These are phyloP conservation scores for Bryum argenteum DNA, from an alignment of 225 moss, liverwort and hornwort genomes.

Conservation along the genomic window DNA sequence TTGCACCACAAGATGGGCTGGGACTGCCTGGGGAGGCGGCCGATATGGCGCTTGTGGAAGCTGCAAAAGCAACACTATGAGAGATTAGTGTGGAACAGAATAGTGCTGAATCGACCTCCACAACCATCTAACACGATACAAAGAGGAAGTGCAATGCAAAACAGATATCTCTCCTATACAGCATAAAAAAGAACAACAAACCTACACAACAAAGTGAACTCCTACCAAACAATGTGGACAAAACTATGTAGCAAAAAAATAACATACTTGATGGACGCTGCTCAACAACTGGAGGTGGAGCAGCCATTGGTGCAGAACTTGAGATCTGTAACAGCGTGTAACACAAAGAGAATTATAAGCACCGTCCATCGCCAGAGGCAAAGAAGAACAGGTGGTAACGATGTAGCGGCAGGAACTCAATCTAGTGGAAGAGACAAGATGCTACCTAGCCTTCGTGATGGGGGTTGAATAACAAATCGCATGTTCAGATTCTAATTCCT, in stretches of 20 bases:
- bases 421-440: background rate
- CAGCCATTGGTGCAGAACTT: conserved; percentile 41
- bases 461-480: background rate
- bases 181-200: background rate
- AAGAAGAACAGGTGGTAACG: background rate
- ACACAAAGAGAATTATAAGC: conserved; percentile 1
- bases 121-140: background rate
- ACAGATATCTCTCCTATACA: background rate
- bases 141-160: background rate
- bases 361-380: background rate
- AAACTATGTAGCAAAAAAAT: conserved; percentile 13
- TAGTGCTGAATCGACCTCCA: background rate
- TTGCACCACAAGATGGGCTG: conserved; percentile 54
- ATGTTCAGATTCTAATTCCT: background rate
- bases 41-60: conserved; percentile 55
- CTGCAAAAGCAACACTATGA: conserved; percentile 36
- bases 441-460: background rate
- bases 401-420: background rate
- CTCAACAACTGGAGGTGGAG: conserved; percentile 43
- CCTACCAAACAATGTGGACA: background rate
- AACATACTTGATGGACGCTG: conserved; percentile 54
- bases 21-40: conserved; percentile 53
- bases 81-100: background rate
- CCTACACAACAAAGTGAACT: no score
- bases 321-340: conserved; percentile 30